A percentile compares a stretch with the other conserved stretches of the same genome.
phyloP scores from a whole-genome alignment of 176 grass and related monocot genomes.

The Puccinellia tenuiflora region DNA sequence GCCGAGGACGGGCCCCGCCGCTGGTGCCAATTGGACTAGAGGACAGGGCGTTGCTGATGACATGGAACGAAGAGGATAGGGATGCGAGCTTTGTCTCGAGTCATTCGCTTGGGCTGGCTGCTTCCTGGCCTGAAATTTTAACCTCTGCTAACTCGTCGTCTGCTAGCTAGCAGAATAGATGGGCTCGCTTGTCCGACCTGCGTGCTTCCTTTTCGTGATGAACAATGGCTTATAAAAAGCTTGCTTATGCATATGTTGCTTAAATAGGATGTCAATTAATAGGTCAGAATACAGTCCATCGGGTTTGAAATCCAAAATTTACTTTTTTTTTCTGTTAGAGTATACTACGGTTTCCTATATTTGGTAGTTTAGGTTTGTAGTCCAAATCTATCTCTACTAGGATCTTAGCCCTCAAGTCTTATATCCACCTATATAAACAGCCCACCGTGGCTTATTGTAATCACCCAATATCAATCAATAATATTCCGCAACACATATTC shows the following conservation, averaged over 20 bases:
- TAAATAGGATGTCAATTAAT: not conserved
- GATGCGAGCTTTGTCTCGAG: not conserved
- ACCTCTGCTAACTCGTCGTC: not conserved
- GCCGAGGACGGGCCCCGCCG: not conserved
- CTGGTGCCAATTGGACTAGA: not conserved
- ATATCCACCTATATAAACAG: no score
- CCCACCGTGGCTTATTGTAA: no score
- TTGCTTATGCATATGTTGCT: not conserved
- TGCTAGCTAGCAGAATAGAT: not conserved
- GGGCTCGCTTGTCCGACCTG: conserved; percentile 1
- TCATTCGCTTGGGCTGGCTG: not conserved
- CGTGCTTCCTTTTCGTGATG: not conserved
- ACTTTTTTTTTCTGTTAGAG: no score
- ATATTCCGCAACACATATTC: no score
- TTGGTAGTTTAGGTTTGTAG: no score
- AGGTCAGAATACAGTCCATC: not conserved
- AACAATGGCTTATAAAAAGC: not conserved
- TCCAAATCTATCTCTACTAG: no score
- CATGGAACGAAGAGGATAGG: not conserved
- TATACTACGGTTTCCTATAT: no score
- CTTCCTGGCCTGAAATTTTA: not conserved
- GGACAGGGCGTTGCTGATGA: not conserved
- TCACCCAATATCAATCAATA: no score
- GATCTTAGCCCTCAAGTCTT: no score
- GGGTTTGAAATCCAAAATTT: not conserved